Evolutionary conservation across 192 early-diverging fungal species (phyloP).

Genomic region (Linnemannia schmuckeri): DNA sequence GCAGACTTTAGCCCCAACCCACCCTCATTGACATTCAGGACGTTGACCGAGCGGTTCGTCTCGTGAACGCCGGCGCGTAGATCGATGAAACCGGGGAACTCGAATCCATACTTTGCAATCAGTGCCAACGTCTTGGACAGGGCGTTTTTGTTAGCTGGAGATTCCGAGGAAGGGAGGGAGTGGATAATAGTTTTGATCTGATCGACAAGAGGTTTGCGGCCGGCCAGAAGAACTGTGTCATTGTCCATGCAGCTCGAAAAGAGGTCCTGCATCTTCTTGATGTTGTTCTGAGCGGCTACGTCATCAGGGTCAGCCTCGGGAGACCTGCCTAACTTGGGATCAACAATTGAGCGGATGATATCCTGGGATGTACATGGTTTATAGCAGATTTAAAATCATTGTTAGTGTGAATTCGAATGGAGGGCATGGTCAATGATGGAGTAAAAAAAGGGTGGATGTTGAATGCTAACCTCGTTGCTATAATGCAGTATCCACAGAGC

Average conservation of each 20-base stretch:
- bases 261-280: constrained; percentile 63
- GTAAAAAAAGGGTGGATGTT: not conserved
- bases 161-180: constrained; percentile 24
- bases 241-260: constrained; percentile 65
- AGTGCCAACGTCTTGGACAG: constrained; percentile 19
- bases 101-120: not conserved
- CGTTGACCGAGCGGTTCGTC: not conserved
- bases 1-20: constrained; percentile 7
- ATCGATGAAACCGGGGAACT: not conserved
- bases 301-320: constrained; percentile 39
- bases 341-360: constrained; percentile 56
- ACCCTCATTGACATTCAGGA: not conserved
- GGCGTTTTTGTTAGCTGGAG: constrained; percentile 5
- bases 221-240: constrained; percentile 22
- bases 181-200: constrained; percentile 36
- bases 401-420: too few relatives aligned
- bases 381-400: too few relatives aligned
- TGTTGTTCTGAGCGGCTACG: constrained; percentile 56
- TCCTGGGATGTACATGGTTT: too few relatives aligned
- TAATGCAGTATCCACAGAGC: too few relatives aligned
- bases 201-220: constrained; percentile 40
- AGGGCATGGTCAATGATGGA: constrained; percentile 17
- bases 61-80: not conserved
- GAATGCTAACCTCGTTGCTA: too few relatives aligned
- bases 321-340: constrained; percentile 27